A percentile compares a stretch with the other conserved stretches of the same genome.
phyloP scores from a whole-genome alignment of 768 basidiomycete species.

The Strobilomyces dryophilus region DNA sequence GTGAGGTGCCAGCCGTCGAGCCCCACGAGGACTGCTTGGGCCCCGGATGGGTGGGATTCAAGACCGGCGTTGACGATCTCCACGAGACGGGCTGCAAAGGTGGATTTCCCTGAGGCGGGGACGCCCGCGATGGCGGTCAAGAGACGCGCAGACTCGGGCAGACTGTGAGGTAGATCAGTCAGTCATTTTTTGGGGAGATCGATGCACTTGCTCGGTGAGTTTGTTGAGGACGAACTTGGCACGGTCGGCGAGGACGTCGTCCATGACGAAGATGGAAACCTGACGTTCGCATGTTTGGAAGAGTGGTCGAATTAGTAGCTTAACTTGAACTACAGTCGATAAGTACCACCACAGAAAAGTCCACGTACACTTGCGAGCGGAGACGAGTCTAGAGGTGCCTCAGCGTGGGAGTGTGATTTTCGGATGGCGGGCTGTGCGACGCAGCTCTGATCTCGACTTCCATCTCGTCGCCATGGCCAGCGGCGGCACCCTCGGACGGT shows the following conservation, averaged over 20 bases:
- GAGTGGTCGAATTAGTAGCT: no score
- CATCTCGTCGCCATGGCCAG: not conserved
- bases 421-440: no score
- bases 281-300: no score
- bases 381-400: no score
- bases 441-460: no score
- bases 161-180: not conserved
- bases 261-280: conserved; percentile 51
- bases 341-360: no score
- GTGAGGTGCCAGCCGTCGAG: conserved; percentile 93
- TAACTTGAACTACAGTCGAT: no score
- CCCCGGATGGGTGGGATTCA: not conserved
- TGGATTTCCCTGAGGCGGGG: conserved; percentile 87
- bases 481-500: not conserved
- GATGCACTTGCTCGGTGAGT: conserved; percentile 35
- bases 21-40: conserved; percentile 50
- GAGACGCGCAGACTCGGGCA: conserved; percentile 42
- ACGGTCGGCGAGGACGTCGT: conserved; percentile 36
- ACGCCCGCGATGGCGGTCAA: conserved; percentile 76
- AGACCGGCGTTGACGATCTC: conserved; percentile 47
- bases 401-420: no score
- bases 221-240: conserved; percentile 35
- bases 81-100: conserved; percentile 59
- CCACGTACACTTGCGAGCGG: no score
- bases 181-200: not conserved